These are phyloP conservation scores for Strigomonas oncopelti DNA, from an alignment of 208 protist species.

Conservation along the genomic window DNA sequence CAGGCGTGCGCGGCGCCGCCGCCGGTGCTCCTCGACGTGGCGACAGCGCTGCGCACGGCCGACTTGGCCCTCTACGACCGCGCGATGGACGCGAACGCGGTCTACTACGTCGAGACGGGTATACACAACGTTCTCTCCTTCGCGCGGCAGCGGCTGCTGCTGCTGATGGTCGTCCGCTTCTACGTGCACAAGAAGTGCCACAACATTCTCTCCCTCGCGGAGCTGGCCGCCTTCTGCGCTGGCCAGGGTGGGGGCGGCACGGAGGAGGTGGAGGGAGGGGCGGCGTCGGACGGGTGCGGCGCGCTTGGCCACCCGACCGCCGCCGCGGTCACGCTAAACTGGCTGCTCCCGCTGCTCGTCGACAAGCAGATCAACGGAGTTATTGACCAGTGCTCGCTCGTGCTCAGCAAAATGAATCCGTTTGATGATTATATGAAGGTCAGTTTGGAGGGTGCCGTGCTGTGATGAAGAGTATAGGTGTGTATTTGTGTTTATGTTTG, in stretches of 20 bases:
- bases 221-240: constrained; percentile 27
- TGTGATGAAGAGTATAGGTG: neutral
- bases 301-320: neutral
- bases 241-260: neutral
- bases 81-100: constrained; percentile 47
- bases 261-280: constrained; percentile 6
- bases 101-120: constrained; percentile 57
- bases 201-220: constrained; percentile 38
- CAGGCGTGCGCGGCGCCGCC: too few species aligned
- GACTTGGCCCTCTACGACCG: constrained; percentile 56
- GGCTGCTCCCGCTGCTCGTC: constrained; percentile 76
- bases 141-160: constrained; percentile 48
- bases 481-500: neutral
- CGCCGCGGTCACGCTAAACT: constrained; percentile 38
- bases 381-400: constrained; percentile 53
- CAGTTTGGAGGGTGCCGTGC: neutral
- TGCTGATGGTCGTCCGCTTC: constrained; percentile 80
- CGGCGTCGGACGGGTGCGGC: neutral
- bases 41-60: constrained; percentile 57
- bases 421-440: constrained; percentile 57
- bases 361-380: constrained; percentile 76
- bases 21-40: constrained; percentile 43
- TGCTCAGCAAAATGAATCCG: constrained; percentile 53
- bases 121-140: constrained; percentile 70
- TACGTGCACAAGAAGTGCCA: constrained; percentile 36